phyloP scores from a whole-genome alignment of 495 filamentous ascomycete genomes.

The Podospora sp. region DNA sequence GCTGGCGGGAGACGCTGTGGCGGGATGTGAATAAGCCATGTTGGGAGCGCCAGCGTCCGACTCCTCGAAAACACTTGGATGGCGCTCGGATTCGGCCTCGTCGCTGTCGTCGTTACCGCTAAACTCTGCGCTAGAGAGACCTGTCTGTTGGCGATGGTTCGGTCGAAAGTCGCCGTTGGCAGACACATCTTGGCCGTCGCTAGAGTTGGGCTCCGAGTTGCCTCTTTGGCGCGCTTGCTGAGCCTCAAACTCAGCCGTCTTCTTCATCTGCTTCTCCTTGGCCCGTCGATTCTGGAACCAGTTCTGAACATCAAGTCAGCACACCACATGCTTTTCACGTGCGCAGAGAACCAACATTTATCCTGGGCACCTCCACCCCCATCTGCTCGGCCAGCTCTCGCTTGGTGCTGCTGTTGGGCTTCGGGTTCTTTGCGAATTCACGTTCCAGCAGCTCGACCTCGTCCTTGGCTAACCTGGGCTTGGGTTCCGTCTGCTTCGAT shows the following conservation, averaged over 20 bases:
- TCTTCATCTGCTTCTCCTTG: constrained; percentile 77
- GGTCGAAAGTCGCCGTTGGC: constrained; percentile 34
- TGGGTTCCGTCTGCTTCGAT: constrained; percentile 53
- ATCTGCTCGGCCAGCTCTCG: constrained; percentile 72
- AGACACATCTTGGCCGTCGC: constrained; percentile 36
- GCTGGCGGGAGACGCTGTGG: constrained; percentile 20
- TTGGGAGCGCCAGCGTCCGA: neutral
- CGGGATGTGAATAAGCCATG: neutral
- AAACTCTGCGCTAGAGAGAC: constrained; percentile 43
- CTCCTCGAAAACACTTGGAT: constrained; percentile 17
- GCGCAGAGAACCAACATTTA: constrained; percentile 64
- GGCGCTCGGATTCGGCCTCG: constrained; percentile 15
- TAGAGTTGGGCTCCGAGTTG: constrained; percentile 40
- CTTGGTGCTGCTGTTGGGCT: constrained; percentile 76
- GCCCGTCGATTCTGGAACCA: constrained; percentile 91
- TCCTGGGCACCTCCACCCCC: constrained; percentile 71
- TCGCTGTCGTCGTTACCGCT: constrained; percentile 33
- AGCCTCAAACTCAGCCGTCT: constrained; percentile 66
- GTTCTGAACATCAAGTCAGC: constrained; percentile 60
- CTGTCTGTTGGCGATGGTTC: constrained; percentile 36
- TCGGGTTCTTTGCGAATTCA: constrained; percentile 74
- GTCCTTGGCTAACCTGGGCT: constrained; percentile 76
- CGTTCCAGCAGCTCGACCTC: constrained; percentile 77
- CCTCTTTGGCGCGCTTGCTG: constrained; percentile 58
- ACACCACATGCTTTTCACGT: constrained; percentile 10